These are phyloP conservation scores for Nigrograna mackinnonii DNA, from an alignment of 2,329 filamentous ascomycete species.

Conservation along the genomic window DNA sequence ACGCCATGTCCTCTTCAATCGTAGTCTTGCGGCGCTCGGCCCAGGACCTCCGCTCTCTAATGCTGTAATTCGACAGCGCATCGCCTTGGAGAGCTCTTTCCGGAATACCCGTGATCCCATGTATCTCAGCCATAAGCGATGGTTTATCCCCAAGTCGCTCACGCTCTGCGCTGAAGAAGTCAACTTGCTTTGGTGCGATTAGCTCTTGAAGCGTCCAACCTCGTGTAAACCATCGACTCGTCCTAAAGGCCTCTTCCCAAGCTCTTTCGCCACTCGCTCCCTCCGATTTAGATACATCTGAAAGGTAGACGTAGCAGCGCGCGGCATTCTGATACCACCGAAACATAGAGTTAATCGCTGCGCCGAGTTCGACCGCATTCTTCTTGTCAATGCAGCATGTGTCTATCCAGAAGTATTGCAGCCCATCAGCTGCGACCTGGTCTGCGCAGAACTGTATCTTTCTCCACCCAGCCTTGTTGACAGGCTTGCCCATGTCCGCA, in stretches of 20 bases:
- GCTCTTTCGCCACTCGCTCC: conserved; percentile 6
- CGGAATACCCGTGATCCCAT: conserved; percentile 16
- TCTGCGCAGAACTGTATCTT: conserved; percentile 22
- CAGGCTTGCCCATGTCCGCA: conserved; percentile 10
- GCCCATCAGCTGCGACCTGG: conserved; percentile 15
- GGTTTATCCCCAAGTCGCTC: conserved; percentile 14
- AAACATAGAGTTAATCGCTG: conserved; percentile 21
- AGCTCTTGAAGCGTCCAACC: too few relatives aligned
- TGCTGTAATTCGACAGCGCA: conserved; percentile 12
- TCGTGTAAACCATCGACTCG: too few relatives aligned
- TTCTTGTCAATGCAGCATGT: conserved; percentile 20
- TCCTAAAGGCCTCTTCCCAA: conserved; percentile 13
- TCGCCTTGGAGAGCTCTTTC: conserved; percentile 12
- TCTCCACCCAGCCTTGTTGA: conserved; percentile 12
- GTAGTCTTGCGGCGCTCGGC: conserved; percentile 18
- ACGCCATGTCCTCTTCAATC: conserved; percentile 20
- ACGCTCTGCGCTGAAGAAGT: conserved; percentile 16
- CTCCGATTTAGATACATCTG: conserved; percentile 13
- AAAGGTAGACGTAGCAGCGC: conserved; percentile 18
- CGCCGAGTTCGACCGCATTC: conserved; percentile 12
- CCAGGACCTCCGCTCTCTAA: conserved; percentile 22
- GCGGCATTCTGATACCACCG: conserved; percentile 19
- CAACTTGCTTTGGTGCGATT: too few relatives aligned
- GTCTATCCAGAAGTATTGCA: conserved; percentile 19
- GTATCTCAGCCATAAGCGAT: conserved; percentile 13